phyloP scores from a whole-genome alignment of 495 filamentous ascomycete genomes.

The Trichocladium antarcticum region DNA sequence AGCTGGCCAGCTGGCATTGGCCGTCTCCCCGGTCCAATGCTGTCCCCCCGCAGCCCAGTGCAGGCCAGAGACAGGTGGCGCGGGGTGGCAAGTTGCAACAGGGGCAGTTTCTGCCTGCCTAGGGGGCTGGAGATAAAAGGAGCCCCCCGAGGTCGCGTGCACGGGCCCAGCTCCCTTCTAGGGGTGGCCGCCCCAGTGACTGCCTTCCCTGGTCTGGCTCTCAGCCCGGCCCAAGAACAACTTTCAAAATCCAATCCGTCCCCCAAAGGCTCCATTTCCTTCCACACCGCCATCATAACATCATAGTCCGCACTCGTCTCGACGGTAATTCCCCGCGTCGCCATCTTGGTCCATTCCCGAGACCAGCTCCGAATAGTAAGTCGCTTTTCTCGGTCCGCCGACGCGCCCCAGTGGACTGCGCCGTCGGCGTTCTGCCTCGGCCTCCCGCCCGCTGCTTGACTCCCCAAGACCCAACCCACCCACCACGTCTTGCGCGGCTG shows the following conservation, averaged over 20 bases:
- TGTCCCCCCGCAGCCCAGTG: conserved; percentile 16
- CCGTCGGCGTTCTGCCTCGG: conserved; percentile 18
- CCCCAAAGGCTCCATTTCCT: conserved; percentile 21
- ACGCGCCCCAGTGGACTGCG: conserved; percentile 8
- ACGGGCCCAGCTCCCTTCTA: conserved; percentile 4
- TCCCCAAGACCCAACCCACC: conserved; percentile 4
- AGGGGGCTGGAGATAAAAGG: conserved; percentile 21
- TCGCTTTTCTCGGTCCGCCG: conserved; percentile 10
- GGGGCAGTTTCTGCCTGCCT: neutral
- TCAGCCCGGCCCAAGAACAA: conserved; percentile 27
- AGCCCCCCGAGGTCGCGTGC: conserved; percentile 11
- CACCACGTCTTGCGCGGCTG: conserved; percentile 15
- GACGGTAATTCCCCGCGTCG: conserved; percentile 23
- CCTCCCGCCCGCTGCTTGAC: conserved; percentile 6
- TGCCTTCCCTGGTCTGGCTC: conserved; percentile 17
- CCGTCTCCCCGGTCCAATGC: conserved; percentile 17
- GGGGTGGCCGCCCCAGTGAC: conserved; percentile 3
- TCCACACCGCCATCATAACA: conserved; percentile 29
- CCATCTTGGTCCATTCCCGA: conserved; percentile 20
- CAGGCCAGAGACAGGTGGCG: conserved; percentile 6
- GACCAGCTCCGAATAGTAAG: conserved; percentile 22
- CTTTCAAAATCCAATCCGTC: conserved; percentile 31
- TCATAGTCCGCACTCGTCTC: conserved; percentile 16
- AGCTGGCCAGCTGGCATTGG: neutral
- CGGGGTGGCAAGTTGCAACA: neutral